phyloP scores from a whole-genome alignment of 2,329 filamentous ascomycete species.

The Exophiala aquamarina region DNA sequence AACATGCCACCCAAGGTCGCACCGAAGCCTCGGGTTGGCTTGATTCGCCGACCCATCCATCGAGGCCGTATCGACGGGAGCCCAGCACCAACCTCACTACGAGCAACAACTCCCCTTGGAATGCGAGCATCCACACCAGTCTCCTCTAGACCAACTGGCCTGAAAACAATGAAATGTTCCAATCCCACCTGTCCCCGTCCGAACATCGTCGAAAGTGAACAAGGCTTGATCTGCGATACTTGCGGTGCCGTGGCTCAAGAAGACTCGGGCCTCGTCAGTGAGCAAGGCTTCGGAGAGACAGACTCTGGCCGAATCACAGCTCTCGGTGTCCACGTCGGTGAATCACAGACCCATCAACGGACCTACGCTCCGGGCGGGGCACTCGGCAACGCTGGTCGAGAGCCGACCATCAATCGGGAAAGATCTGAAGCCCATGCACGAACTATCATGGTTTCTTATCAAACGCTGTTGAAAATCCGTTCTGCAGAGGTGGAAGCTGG shows the following conservation, averaged over 20 bases:
- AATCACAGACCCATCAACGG: conserved; percentile 75
- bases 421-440: conserved; percentile 29
- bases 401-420: conserved; percentile 36
- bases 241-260: conserved; percentile 85
- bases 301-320: conserved; percentile 83
- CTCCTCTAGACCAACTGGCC: conserved; percentile 6
- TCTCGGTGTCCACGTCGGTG: conserved; percentile 83
- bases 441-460: conserved; percentile 61
- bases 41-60: conserved; percentile 11
- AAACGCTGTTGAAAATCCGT: conserved; percentile 59
- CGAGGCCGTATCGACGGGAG: conserved; percentile 23
- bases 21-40: conserved; percentile 17
- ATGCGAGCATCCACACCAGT: conserved; percentile 16
- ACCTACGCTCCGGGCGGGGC: conserved; percentile 51
- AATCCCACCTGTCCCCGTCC: conserved; percentile 47
- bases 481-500: conserved; percentile 55
- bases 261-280: conserved; percentile 80
- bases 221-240: conserved; percentile 66
- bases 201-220: conserved; percentile 47
- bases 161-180: conserved; percentile 36
- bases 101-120: conserved; percentile 15
- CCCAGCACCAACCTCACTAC: conserved; percentile 17
- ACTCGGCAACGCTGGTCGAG: conserved; percentile 35
- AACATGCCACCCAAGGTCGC: conserved; percentile 14
- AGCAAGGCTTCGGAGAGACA: conserved; percentile 87